Conservation (phyloP, 1,139 yeast genomes). For the Suhomyces choctaworum region DNA sequence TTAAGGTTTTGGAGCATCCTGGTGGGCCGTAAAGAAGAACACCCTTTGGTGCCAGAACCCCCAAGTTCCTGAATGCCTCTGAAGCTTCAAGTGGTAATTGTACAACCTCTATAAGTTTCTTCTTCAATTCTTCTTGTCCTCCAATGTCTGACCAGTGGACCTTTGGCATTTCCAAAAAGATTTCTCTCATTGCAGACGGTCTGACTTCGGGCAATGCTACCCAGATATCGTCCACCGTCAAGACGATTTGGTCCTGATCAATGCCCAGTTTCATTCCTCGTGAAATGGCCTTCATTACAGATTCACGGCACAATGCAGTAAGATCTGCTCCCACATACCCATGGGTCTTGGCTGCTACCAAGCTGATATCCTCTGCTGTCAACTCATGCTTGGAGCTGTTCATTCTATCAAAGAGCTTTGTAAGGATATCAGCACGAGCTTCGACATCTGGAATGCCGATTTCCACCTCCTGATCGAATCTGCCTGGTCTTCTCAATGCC, state of each 20-base stretch:
- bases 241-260: constrained; percentile 28
- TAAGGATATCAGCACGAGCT: constrained; percentile 62
- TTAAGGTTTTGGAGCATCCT: constrained; percentile 91
- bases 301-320: constrained; percentile 82
- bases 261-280: constrained; percentile 42
- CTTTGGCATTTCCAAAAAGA: constrained; percentile 89
- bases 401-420: constrained; percentile 63
- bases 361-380: constrained; percentile 50
- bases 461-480: constrained; percentile 86
- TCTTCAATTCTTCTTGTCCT: constrained; percentile 83
- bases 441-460: constrained; percentile 76
- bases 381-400: constrained; percentile 54
- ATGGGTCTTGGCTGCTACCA: constrained; percentile 67
- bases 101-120: constrained; percentile 81
- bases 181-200: constrained; percentile 97
- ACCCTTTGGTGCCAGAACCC: constrained; percentile 90
- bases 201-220: constrained; percentile 73
- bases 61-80: constrained; percentile 70
- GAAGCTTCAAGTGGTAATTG: constrained; percentile 88
- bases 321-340: constrained; percentile 88
- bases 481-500: constrained; percentile 58
- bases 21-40: constrained; percentile 92
- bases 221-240: constrained; percentile 55
- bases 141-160: constrained; percentile 95
- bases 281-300: constrained; percentile 81